These are phyloP conservation scores for Fusarium mundagurra DNA, from an alignment of 2,329 filamentous ascomycete genomes.

Conservation along the genomic window DNA sequence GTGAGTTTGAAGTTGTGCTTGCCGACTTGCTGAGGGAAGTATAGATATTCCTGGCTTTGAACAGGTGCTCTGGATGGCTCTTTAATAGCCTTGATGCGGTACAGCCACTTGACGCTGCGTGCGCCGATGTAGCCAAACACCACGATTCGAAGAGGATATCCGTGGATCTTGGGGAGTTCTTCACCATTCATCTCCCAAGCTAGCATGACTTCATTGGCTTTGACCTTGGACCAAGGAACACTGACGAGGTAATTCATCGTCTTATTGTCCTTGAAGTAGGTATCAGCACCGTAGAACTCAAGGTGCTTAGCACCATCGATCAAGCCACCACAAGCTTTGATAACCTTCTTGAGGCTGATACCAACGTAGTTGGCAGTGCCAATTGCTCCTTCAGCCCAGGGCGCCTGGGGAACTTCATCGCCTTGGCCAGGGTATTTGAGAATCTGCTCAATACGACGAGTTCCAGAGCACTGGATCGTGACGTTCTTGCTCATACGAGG, in stretches of 20 bases:
- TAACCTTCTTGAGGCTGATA: conserved; percentile 73
- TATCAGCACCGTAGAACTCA: conserved; percentile 76
- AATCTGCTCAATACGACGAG: conserved; percentile 75
- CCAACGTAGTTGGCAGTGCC: conserved; percentile 71
- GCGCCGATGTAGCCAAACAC: conserved; percentile 76
- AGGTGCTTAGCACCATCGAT: conserved; percentile 65
- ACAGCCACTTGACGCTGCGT: conserved; percentile 71
- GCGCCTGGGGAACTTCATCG: conserved; percentile 65
- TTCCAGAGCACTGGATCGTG: conserved; percentile 75
- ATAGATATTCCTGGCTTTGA: conserved; percentile 73
- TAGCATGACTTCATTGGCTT: conserved; percentile 71
- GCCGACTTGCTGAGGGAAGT: conserved; percentile 74
- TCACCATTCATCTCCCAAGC: conserved; percentile 79
- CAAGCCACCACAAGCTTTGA: conserved; percentile 75
- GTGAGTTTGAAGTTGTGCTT: conserved; percentile 71
- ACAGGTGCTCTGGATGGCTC: conserved; percentile 67
- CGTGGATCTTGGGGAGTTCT: conserved; percentile 71
- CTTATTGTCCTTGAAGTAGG: conserved; percentile 75
- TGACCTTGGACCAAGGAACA: conserved; percentile 75
- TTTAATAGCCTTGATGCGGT: conserved; percentile 68
- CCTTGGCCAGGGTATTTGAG: conserved; percentile 72
- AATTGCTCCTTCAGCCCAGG: conserved; percentile 75
- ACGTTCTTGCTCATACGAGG: conserved; percentile 67
- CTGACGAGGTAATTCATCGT: conserved; percentile 74
- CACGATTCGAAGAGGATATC: conserved; percentile 69